phyloP scores from a whole-genome alignment of 352 stramenopile species.

The Phytophthora pisi region DNA sequence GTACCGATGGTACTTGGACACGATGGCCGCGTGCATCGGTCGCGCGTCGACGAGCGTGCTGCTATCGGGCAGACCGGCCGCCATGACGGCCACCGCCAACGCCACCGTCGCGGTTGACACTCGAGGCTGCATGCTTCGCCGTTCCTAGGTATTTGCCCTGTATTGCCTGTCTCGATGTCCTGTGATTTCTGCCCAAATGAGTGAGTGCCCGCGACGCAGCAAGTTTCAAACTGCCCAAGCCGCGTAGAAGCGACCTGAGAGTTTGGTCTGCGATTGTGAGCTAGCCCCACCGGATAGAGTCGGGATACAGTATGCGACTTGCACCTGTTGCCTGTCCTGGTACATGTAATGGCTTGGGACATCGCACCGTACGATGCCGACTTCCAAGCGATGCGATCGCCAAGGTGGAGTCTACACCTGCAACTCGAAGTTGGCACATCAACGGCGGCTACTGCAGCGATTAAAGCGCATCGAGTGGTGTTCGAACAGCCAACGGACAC shows the following conservation, averaged over 20 bases:
- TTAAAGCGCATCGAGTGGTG: conserved; percentile 14
- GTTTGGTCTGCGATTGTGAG: conserved; percentile 31
- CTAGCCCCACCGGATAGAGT: conserved; percentile 22
- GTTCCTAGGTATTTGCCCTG: background rate
- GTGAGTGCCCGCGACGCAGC: conserved; percentile 20
- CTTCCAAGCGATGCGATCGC: background rate
- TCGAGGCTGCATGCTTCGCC: conserved; percentile 28
- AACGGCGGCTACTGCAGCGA: background rate
- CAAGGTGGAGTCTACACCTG: background rate
- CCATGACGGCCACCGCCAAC: conserved; percentile 26
- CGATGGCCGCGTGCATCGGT: conserved; percentile 54
- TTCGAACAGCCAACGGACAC: conserved; percentile 29
- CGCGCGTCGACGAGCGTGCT: conserved; percentile 21
- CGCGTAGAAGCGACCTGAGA: conserved; percentile 35
- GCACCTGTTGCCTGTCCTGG: conserved; percentile 17
- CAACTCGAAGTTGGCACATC: background rate
- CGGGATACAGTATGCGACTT: conserved; percentile 18
- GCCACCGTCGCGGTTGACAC: conserved; percentile 28
- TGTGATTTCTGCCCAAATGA: conserved; percentile 6
- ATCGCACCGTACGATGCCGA: background rate
- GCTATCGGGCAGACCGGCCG: conserved; percentile 21
- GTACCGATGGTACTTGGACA: conserved; percentile 60
- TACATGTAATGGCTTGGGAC: background rate
- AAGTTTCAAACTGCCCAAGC: conserved; percentile 30
- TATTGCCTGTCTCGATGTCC: conserved; percentile 9